Conservation (phyloP, 2,329 filamentous ascomycete species). For the Diatrype stigma region DNA sequence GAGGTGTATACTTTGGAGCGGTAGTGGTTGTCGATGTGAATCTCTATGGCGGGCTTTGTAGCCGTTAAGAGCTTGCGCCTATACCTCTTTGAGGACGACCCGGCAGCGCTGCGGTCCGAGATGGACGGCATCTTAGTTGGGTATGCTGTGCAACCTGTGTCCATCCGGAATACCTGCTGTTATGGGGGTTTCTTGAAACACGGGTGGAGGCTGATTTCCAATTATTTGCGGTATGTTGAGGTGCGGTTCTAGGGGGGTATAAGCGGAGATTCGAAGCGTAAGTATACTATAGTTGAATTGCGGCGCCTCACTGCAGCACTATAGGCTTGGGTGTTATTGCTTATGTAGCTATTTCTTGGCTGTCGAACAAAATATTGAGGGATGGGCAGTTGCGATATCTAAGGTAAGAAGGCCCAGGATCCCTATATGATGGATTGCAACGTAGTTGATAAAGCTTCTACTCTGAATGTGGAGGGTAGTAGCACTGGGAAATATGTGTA, state of each 20-base stretch:
- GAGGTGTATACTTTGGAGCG: slow-evolving; percentile 53
- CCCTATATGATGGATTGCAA: neutral
- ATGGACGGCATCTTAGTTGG: slow-evolving; percentile 10
- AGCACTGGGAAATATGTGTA: too few species aligned
- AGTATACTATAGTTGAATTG: neutral
- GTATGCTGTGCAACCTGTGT: neutral
- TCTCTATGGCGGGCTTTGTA: slow-evolving; percentile 37
- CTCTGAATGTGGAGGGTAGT: too few species aligned
- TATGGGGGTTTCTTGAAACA: too few species aligned
- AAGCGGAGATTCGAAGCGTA: neutral
- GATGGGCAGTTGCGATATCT: neutral
- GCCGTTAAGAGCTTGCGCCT: slow-evolving; percentile 14
- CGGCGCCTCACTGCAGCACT: neutral
- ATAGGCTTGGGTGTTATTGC: neutral
- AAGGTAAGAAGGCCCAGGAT: neutral
- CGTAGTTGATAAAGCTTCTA: neutral
- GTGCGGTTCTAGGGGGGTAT: neutral
- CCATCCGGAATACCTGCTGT: too few species aligned
- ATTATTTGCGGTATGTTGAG: neutral
- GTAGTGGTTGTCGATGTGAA: slow-evolving; percentile 51
- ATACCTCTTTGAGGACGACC: slow-evolving; percentile 9
- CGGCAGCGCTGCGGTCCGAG: slow-evolving; percentile 9
- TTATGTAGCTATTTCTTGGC: neutral
- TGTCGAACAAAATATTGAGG: neutral
- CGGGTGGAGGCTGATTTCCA: too few species aligned